These are phyloP conservation scores for Sclerotinia trifoliorum DNA, from an alignment of 2,329 filamentous ascomycete genomes.

Conservation along the genomic window DNA sequence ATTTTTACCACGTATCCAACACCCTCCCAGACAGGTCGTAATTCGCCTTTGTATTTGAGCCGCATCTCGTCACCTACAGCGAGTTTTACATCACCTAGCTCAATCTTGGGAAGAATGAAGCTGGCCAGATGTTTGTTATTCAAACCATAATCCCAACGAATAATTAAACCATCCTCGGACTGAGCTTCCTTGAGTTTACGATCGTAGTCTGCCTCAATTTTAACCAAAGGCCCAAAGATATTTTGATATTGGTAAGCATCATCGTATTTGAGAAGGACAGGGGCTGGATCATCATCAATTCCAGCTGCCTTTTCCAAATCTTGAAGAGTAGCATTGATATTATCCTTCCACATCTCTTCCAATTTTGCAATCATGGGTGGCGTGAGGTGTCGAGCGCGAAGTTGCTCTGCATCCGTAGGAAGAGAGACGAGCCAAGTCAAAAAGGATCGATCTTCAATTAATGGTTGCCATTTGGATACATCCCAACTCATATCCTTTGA, in stretches of 20 bases:
- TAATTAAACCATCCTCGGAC: conserved; percentile 90
- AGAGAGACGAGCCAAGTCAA: conserved; percentile 87
- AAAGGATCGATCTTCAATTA: conserved; percentile 96
- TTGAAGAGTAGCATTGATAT: conserved; percentile 80
- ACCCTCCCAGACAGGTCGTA: conserved; percentile 90
- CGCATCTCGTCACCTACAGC: conserved; percentile 99
- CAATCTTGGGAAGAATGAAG: conserved; percentile 94
- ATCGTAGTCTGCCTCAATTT: conserved; percentile 99
- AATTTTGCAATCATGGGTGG: conserved; percentile 94
- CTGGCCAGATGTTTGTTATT: conserved; percentile 97
- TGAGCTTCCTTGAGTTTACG: conserved; percentile 98
- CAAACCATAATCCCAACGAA: conserved; percentile 90
- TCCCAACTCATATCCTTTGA: conserved; percentile 99
- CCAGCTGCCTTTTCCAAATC: conserved; percentile 89
- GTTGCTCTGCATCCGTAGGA: conserved; percentile 91
- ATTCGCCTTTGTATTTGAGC: conserved; percentile 90
- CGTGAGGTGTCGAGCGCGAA: conserved; percentile 88
- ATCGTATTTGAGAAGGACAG: conserved; percentile 89
- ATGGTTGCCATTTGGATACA: conserved; percentile 92
- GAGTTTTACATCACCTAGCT: conserved; percentile 95
- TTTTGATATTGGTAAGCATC: conserved; percentile 99
- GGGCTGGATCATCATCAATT: conserved; percentile 91
- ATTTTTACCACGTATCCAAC: conserved; percentile 99
- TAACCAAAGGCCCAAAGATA: conserved; percentile 94
- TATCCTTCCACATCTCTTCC: conserved; percentile 98